These are phyloP conservation scores for Leccinum fuscescens DNA, from an alignment of 1,284 basidiomycete species.

Conservation along the genomic window DNA sequence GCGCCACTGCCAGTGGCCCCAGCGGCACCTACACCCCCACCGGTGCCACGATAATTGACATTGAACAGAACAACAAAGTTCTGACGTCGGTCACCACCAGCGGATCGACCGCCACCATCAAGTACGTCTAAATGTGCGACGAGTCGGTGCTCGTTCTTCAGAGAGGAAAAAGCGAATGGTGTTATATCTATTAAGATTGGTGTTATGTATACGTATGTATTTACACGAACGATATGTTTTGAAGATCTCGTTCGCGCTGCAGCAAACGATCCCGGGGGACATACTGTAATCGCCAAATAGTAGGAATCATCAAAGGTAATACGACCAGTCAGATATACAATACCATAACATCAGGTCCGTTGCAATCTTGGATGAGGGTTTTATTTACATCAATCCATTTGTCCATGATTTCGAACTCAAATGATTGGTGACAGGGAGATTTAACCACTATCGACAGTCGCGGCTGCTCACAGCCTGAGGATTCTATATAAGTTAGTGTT, in stretches of 20 bases:
- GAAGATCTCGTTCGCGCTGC: not conserved
- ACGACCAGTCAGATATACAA: not conserved
- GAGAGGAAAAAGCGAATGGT: not conserved
- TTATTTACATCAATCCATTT: conserved; percentile 3
- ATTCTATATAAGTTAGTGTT: conserved; percentile 17
- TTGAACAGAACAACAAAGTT: not conserved
- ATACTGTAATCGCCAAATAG: not conserved
- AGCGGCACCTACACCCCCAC: not conserved
- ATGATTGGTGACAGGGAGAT: no score
- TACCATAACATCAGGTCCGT: conserved; percentile 15
- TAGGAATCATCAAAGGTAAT: not conserved
- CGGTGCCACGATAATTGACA: not conserved
- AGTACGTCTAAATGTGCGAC: not conserved
- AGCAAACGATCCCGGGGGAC: not conserved
- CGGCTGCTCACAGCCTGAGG: not conserved
- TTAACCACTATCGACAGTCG: not conserved
- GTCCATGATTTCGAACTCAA: no score
- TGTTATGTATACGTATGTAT: not conserved
- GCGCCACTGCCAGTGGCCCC: not conserved
- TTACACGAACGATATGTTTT: not conserved
- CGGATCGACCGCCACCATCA: not conserved
- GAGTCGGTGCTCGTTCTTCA: not conserved
- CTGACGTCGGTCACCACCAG: not conserved
- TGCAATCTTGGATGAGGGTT: conserved; percentile 6
- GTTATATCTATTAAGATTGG: not conserved